A percentile compares a stretch with the other conserved stretches of the same genome.
Evolutionary conservation across 257 asterid species (phyloP).

Genomic region (Nicotiana tomentosiformis): DNA sequence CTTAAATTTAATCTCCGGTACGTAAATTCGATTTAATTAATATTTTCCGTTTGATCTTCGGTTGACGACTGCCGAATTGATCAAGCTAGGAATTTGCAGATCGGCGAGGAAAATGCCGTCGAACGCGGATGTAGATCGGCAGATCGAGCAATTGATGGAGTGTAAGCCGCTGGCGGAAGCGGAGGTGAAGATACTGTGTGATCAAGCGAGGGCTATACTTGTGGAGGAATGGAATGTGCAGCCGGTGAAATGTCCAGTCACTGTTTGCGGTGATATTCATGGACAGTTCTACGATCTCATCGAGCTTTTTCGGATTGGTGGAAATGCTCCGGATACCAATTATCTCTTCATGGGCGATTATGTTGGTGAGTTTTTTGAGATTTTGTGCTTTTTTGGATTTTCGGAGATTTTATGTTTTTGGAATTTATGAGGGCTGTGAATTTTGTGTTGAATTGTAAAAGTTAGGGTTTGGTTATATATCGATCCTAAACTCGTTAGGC

Average conservation of each 20-base stretch:
- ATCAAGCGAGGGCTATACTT: slow-evolving; percentile 78
- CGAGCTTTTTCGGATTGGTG: slow-evolving; percentile 87
- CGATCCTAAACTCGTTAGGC: not conserved
- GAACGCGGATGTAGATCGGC: slow-evolving; percentile 85
- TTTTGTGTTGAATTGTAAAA: not conserved
- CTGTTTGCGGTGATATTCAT: slow-evolving; percentile 88
- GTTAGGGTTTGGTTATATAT: not conserved
- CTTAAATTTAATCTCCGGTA: not conserved
- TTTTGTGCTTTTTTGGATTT: not conserved
- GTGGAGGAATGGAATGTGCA: slow-evolving; percentile 97
- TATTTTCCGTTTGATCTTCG: not conserved
- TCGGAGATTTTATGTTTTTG: not conserved
- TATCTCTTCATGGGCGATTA: slow-evolving; percentile 96
- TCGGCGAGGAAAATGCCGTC: slow-evolving; percentile 32
- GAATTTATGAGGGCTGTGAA: not conserved
- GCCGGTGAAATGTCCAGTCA: slow-evolving; percentile 91
- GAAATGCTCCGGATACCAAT: slow-evolving; percentile 82
- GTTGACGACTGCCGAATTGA: not conserved
- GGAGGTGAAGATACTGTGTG: slow-evolving; percentile 79
- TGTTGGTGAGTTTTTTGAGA: slow-evolving; percentile 56
- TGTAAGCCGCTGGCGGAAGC: slow-evolving; percentile 81
- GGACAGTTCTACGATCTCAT: slow-evolving; percentile 90
- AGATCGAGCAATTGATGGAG: slow-evolving; percentile 84
- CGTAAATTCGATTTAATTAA: not conserved
- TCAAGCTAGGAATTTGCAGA: not conserved